These are phyloP conservation scores for Kluyveromyces aestuarii DNA, from an alignment of 805 yeast genomes.

Conservation along the genomic window DNA sequence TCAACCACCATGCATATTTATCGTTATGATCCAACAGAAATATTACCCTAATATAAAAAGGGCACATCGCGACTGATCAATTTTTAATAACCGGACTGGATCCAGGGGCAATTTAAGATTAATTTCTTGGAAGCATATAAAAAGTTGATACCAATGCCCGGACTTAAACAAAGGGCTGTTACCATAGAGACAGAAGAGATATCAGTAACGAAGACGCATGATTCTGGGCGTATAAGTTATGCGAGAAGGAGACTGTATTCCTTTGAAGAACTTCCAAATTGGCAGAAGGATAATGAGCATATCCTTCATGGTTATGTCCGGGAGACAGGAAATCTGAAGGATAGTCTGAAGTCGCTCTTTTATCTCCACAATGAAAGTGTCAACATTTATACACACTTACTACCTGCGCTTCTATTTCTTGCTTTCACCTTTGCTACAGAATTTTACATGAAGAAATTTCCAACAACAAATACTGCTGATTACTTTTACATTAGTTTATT, in stretches of 20 bases:
- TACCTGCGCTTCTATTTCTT: conserved; percentile 30
- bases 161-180: neutral
- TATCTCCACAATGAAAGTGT: conserved; percentile 67
- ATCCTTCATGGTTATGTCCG: conserved; percentile 55
- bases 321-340: conserved; percentile 39
- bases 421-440: conserved; percentile 19
- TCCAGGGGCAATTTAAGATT: too few species aligned
- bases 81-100: too few species aligned
- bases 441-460: conserved; percentile 30
- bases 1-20: too few species aligned
- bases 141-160: neutral
- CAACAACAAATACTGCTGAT: conserved; percentile 35
- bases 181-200: neutral
- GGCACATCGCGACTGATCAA: too few species aligned
- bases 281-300: conserved; percentile 69
- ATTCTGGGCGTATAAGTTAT: neutral
- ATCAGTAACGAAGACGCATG: neutral
- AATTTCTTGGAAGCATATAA: neutral
- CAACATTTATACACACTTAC: conserved; percentile 59
- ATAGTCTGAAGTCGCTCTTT: conserved; percentile 39
- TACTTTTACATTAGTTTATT: conserved; percentile 26
- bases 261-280: conserved; percentile 49
- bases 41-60: too few species aligned
- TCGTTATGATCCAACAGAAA: too few species aligned
- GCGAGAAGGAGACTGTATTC: conserved; percentile 11